Conservation (phyloP, 73 alveolate species). For the Paramecium octaurelia region DNA sequence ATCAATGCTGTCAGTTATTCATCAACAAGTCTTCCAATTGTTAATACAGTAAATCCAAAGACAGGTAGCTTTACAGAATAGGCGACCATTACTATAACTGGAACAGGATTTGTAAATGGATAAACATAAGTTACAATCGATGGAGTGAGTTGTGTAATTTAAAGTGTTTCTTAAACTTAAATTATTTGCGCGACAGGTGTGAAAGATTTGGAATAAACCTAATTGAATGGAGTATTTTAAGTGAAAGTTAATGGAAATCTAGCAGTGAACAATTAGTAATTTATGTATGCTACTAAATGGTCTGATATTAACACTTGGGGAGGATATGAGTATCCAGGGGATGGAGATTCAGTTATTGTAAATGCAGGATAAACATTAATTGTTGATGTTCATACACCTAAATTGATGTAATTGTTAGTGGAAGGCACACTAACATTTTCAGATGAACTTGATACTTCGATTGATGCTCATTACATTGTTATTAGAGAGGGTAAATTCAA, state of each 20-base stretch:
- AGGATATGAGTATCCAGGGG: constrained; percentile 76
- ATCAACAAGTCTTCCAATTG: background rate
- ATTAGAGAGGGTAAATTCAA: constrained; percentile 74
- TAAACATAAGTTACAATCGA: constrained; percentile 65
- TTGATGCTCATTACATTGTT: constrained; percentile 80
- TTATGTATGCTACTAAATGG: constrained; percentile 69
- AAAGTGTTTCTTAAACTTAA: background rate
- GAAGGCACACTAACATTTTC: constrained; percentile 80
- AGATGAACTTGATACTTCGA: constrained; percentile 59
- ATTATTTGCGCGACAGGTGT: constrained; percentile 66
- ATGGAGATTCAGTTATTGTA: constrained; percentile 70
- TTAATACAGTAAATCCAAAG: constrained; percentile 12
- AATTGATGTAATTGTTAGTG: constrained; percentile 66
- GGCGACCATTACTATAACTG: background rate
- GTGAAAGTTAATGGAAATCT: constrained; percentile 51
- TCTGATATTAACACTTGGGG: constrained; percentile 80
- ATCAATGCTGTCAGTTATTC: constrained; percentile 20
- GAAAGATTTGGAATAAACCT: constrained; percentile 49
- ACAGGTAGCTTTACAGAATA: background rate
- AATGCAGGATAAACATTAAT: constrained; percentile 69
- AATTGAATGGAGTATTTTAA: background rate
- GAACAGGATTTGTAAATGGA: constrained; percentile 36
- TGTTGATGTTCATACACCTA: constrained; percentile 70
- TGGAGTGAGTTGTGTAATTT: constrained; percentile 63
- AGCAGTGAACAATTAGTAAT: constrained; percentile 66